Evolutionary conservation across 2,329 filamentous ascomycete species (phyloP).

Genomic region (Didymella segeticola): DNA sequence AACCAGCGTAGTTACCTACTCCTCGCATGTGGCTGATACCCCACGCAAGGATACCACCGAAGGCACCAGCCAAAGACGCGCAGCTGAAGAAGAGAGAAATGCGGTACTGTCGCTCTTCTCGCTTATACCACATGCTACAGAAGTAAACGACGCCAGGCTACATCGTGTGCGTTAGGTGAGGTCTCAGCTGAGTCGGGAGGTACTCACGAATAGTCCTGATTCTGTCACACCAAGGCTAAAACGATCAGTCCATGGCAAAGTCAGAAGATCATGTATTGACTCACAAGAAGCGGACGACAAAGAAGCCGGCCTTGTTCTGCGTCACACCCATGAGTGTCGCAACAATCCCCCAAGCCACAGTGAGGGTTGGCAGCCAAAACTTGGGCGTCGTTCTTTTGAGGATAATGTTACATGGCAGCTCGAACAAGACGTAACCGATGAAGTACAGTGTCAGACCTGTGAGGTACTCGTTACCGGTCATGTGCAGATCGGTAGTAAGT

Average conservation of each 20-base stretch:
- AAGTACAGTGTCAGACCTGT: slow-evolving; percentile 73
- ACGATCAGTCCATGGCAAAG: neutral
- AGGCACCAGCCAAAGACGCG: slow-evolving; percentile 65
- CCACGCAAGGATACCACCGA: slow-evolving; percentile 66
- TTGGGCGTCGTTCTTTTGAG: slow-evolving; percentile 66
- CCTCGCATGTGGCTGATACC: slow-evolving; percentile 67
- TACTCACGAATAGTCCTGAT: slow-evolving; percentile 47
- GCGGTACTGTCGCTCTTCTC: slow-evolving; percentile 64
- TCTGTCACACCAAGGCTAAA: slow-evolving; percentile 44
- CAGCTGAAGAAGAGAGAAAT: slow-evolving; percentile 67
- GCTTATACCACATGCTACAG: slow-evolving; percentile 68
- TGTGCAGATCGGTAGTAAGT: slow-evolving; percentile 36
- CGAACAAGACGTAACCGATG: slow-evolving; percentile 57
- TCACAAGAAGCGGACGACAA: slow-evolving; percentile 56
- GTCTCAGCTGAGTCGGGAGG: no score
- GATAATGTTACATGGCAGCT: slow-evolving; percentile 47
- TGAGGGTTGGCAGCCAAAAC: slow-evolving; percentile 56
- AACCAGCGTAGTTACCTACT: slow-evolving; percentile 54
- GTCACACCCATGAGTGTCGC: slow-evolving; percentile 60
- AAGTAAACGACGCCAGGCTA: slow-evolving; percentile 60
- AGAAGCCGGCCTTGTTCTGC: slow-evolving; percentile 55
- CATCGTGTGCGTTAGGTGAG: no score
- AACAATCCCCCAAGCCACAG: slow-evolving; percentile 57
- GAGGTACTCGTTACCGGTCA: slow-evolving; percentile 62
- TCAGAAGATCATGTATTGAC: slow-evolving; percentile 15